Conservation (phyloP, 2,329 filamentous ascomycete species). For the Escovopsis weberi region DNA sequence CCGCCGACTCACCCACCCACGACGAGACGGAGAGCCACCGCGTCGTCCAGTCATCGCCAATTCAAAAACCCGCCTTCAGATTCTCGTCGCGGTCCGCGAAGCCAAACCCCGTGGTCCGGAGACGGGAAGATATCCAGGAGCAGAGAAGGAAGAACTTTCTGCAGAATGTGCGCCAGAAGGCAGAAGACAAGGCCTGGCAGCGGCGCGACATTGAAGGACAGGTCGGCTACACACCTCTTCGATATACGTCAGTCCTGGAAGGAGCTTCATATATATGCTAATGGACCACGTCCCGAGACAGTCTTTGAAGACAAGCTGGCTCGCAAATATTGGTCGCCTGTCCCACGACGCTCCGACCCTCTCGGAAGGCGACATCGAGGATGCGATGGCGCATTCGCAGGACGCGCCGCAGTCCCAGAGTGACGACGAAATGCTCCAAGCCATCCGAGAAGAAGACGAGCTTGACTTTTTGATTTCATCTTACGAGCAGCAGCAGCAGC, state of each 20-base stretch:
- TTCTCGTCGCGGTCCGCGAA: conserved; percentile 42
- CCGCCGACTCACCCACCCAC: conserved; percentile 29
- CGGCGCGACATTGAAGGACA: conserved; percentile 47
- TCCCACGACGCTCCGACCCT: conserved; percentile 23
- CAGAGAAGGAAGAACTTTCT: conserved; percentile 54
- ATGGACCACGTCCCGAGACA: conserved; percentile 3
- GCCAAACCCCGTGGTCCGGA: conserved; percentile 47
- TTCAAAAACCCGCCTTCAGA: conserved; percentile 27
- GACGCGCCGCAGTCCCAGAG: conserved; percentile 12
- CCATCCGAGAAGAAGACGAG: conserved; percentile 36
- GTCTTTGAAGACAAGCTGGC: conserved; percentile 23
- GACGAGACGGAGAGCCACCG: conserved; percentile 26
- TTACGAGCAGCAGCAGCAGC: conserved; percentile 23
- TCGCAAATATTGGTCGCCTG: conserved; percentile 19
- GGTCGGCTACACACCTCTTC: conserved; percentile 12
- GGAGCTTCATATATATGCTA: not conserved
- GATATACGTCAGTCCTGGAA: not conserved
- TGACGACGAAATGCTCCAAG: conserved; percentile 38
- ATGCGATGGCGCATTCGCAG: conserved; percentile 26
- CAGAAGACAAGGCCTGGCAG: conserved; percentile 45
- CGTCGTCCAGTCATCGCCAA: conserved; percentile 31
- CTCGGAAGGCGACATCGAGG: conserved; percentile 37
- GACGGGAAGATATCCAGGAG: conserved; percentile 47
- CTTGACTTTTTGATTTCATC: conserved; percentile 41
- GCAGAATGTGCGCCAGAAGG: conserved; percentile 46